Evolutionary conservation across 257 asterid genomes (phyloP).

Genomic region (Asclepias syriaca): DNA sequence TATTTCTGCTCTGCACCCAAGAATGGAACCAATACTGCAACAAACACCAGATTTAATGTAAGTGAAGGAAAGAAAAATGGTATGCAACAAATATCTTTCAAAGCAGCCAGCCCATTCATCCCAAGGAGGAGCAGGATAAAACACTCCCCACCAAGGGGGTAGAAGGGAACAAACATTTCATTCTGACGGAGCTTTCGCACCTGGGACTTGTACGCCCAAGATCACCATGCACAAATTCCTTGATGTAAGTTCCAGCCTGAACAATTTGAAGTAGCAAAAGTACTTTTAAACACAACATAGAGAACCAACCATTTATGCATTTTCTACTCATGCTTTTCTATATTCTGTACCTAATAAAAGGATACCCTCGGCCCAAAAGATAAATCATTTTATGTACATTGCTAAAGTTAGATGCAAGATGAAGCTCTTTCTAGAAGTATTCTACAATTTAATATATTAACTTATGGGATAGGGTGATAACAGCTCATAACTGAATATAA

Average conservation of each 20-base stretch:
- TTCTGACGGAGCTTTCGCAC: constrained; percentile 30
- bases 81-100: background rate
- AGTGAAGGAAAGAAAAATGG: background rate
- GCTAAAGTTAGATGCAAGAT: background rate
- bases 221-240: constrained; percentile 97
- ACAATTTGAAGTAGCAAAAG: background rate
- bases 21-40: constrained; percentile 83
- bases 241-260: constrained; percentile 98
- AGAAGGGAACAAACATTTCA: background rate
- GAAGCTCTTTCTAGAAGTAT: background rate
- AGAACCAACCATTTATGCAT: background rate
- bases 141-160: background rate
- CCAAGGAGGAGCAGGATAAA: background rate
- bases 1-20: constrained; percentile 93
- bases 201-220: constrained; percentile 94
- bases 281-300: background rate
- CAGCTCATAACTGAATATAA: background rate
- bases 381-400: background rate
- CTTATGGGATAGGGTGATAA: background rate
- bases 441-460: background rate
- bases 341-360: background rate
- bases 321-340: background rate
- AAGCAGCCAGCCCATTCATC: background rate
- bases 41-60: constrained; percentile 2
- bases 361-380: background rate